Evolutionary conservation across 805 yeast species (phyloP).

Genomic region (Schizosaccharomyces lindneri): DNA sequence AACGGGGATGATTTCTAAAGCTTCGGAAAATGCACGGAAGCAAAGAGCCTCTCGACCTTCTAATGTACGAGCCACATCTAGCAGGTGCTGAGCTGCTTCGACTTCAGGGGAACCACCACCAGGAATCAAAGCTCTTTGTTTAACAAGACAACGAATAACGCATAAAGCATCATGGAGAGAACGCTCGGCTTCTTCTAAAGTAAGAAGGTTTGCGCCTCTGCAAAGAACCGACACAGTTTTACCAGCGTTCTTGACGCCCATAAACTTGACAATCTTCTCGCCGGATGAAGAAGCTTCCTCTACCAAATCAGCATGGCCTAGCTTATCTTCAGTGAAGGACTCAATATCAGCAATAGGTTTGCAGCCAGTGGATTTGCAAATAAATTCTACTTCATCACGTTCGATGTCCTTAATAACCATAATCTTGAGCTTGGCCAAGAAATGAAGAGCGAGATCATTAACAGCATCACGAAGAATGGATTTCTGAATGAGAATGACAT

Average conservation of each 20-base stretch:
- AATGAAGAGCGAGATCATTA: slow-evolving; percentile 81
- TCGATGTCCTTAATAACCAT: slow-evolving; percentile 88
- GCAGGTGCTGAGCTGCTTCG: slow-evolving; percentile 54
- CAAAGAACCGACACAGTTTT: slow-evolving; percentile 67
- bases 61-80: slow-evolving; percentile 43
- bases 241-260: slow-evolving; percentile 42
- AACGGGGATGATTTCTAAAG: slow-evolving; percentile 78
- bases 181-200: slow-evolving; percentile 89
- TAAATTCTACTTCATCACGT: slow-evolving; percentile 86
- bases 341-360: slow-evolving; percentile 92
- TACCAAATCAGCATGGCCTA: slow-evolving; percentile 74
- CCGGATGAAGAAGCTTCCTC: slow-evolving; percentile 82
- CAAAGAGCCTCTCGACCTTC: slow-evolving; percentile 78
- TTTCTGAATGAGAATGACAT: slow-evolving; percentile 70
- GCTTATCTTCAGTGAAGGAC: slow-evolving; percentile 71
- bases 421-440: slow-evolving; percentile 74
- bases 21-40: slow-evolving; percentile 76
- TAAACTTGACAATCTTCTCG: slow-evolving; percentile 65
- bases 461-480: slow-evolving; percentile 89
- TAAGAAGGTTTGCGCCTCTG: slow-evolving; percentile 80
- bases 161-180: slow-evolving; percentile 93
- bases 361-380: slow-evolving; percentile 50
- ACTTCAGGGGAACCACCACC: slow-evolving; percentile 99
- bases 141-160: slow-evolving; percentile 69
- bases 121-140: slow-evolving; percentile 72